Evolutionary conservation across 306 rosid genomes (phyloP), one percentile per base, ranked within the genome.

Genomic region (Vigna nakashimae): DNA sequence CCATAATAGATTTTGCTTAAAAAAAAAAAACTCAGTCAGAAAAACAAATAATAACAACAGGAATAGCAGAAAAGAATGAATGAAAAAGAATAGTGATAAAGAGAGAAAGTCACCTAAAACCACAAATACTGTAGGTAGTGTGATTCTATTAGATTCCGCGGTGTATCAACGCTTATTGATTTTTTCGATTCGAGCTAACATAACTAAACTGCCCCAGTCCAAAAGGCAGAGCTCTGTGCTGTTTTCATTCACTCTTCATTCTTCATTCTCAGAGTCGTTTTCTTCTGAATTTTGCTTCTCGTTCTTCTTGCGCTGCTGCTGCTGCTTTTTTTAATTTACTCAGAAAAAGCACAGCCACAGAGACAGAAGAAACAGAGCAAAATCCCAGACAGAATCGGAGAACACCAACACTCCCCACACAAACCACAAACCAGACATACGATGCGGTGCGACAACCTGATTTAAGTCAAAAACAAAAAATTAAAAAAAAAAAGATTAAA

Each of bases 81-180:
- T 36, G 42, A 36, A 36, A 70, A 26, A 2, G 55, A 82, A 71
- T 15, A 64, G 50, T 76, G 45, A 45, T 11, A 45, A 45, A 45
- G 50, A 0, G 30, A 66, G 4, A 1, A 34, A 66, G 2, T 53
- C 52, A 56, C 81, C 68, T 12, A 38, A 82, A 49, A 67, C 86
- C 88, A 84, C 67, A 69, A 75, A 78, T 79, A 80, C 71, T 68
- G 81, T 77, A 10, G 73, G 9, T 52, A 51, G 57, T 64, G 82
- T 64, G 88, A 84, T 84, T 87, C 90, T 72, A n/a, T 36, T 26
- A 58, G 89, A 83, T 85, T 88, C 88, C 73, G 84, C 92, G 83
- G 92, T 75, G 82, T 73, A 73, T 88, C 89, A 73, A 82, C 87
- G 26, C 87, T 60, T 53, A 51, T 71, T n/a, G 8, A 3, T n/a